Percentiles rank a stretch among this genome's conserved stretches.
Conservation (phyloP, 2,329 filamentous ascomycete genomes). For the Fusarium sp. region DNA sequence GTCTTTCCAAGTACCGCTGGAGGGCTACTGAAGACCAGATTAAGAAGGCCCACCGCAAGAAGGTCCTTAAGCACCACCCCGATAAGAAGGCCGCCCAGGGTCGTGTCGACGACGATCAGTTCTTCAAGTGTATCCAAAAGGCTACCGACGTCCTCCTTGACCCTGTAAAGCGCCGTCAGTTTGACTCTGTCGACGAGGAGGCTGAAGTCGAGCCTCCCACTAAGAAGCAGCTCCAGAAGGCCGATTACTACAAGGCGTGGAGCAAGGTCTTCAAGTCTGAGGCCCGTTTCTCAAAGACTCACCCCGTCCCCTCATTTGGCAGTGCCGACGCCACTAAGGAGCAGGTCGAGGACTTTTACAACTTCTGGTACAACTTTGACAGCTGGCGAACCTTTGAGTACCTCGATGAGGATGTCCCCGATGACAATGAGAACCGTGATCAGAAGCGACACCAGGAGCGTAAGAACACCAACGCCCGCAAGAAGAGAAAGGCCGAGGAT, state of each 20-base stretch:
- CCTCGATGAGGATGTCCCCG: slow-evolving; percentile 97
- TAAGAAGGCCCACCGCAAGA: slow-evolving; percentile 98
- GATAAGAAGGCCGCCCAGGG: slow-evolving; percentile 98
- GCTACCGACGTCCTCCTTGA: slow-evolving; percentile 93
- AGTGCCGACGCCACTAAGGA: slow-evolving; percentile 86
- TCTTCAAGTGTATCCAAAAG: slow-evolving; percentile 99
- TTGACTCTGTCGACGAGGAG: slow-evolving; percentile 94
- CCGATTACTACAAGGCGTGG: slow-evolving; percentile 97
- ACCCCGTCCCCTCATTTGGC: slow-evolving; percentile 89
- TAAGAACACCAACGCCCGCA: slow-evolving; percentile 97
- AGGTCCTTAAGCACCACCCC: slow-evolving; percentile 98
- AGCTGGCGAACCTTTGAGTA: slow-evolving; percentile 98
- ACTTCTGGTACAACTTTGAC: slow-evolving; percentile 99
- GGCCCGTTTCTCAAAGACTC: slow-evolving; percentile 88
- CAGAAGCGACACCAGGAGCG: slow-evolving; percentile 98
- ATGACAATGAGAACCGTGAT: slow-evolving; percentile 98
- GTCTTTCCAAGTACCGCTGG: slow-evolving; percentile 90
- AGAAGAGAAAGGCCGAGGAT: slow-evolving; percentile 99
- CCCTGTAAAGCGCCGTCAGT: slow-evolving; percentile 92
- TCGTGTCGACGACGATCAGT: slow-evolving; percentile 90
- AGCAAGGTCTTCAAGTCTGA: slow-evolving; percentile 89
- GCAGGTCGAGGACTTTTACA: slow-evolving; percentile 95
- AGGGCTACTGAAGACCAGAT: slow-evolving; percentile 97
- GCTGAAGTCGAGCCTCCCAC: slow-evolving; percentile 91
- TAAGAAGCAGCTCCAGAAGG: slow-evolving; percentile 89